A percentile compares a stretch with the other conserved stretches of the same genome.
These are phyloP conservation scores for Bothriochloa decipiens DNA, from an alignment of 176 grass and related monocot genomes.

Conservation along the genomic window DNA sequence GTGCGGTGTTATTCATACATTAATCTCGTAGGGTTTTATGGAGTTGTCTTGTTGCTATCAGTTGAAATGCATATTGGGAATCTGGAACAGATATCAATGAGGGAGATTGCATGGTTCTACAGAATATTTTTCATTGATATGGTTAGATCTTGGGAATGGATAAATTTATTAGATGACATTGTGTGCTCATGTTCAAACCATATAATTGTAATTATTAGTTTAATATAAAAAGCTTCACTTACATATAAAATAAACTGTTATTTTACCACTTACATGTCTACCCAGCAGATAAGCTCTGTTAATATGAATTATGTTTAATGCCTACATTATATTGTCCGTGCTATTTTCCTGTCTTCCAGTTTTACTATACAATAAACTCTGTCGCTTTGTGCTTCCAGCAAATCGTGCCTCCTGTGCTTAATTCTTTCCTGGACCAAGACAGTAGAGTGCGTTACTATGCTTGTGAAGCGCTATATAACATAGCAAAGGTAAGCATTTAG, in stretches of 20 bases:
- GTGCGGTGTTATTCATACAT: background rate
- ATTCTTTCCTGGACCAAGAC: constrained; percentile 83
- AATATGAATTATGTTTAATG: constrained; percentile 18
- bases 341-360: constrained; percentile 30
- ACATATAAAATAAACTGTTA: background rate
- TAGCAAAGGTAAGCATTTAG: constrained; percentile 85
- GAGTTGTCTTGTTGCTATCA: background rate
- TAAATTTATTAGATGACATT: background rate
- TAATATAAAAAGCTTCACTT: background rate
- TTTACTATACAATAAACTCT: constrained; percentile 41
- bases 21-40: constrained; percentile 20
- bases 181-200: background rate
- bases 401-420: constrained; percentile 89
- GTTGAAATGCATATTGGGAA: constrained; percentile 16
- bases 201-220: background rate
- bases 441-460: constrained; percentile 99
- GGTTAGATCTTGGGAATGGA: background rate
- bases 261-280: background rate
- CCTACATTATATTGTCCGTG: background rate
- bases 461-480: constrained; percentile 99
- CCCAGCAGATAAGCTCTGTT: background rate
- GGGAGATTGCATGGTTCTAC: constrained; percentile 14
- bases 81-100: constrained; percentile 10
- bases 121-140: constrained; percentile 7
- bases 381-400: constrained; percentile 49